Base-by-base conservation (phyloP, 805 yeast genomes). In the Candida golubevii region DNA sequence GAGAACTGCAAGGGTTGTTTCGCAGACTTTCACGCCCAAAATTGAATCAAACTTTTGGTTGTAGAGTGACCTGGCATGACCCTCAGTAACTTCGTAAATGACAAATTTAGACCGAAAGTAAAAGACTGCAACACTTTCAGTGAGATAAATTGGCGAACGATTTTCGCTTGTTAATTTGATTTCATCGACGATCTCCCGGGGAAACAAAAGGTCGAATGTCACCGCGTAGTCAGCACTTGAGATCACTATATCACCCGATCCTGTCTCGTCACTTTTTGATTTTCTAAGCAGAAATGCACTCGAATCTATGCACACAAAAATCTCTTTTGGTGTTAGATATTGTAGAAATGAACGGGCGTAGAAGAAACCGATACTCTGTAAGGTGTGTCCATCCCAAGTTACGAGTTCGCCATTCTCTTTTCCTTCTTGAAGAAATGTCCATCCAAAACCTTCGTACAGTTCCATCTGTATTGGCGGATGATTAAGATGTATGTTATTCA, bases 1-100 rank as follows among this genome's bases (percentile, higher is more conserved):
- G 28, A 46, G 27, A 26, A 50, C 49, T 9, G 40, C 49, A 10
- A 49, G 28, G 7, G 26, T n/a, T 8, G 38, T 31, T 8, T 36
- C 34, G 10, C 29, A 26, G 29, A 29, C 38, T 18, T 36, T 36
- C 32, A 48, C 29, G 30, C 31, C 40, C 15, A 34, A 13, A n/a
- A 48, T 45, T 7, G 33, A 14, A 9, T 40, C 36, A 13, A 44
- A 41, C 8, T 33, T 33, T 18, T 45, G 39, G 14, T 32, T 28
- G 38, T 42, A 48, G n/a, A 35, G 18, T 13, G 32, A 29, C 8
- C 6, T 11, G 8, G 38, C 26, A 11, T 26, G 34, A 4, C 18
- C 33, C 4, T 15, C 35, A 12, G 33, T 6, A 3, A 32, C 23
- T 14, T 26, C 33, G 15, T 46, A 45, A 7, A 48, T 32, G 15